Percentiles rank a stretch among this genome's conserved stretches.
These are phyloP conservation scores for Lasiosphaeriaceae sp. DNA, from an alignment of 495 filamentous ascomycete species.

Conservation along the genomic window DNA sequence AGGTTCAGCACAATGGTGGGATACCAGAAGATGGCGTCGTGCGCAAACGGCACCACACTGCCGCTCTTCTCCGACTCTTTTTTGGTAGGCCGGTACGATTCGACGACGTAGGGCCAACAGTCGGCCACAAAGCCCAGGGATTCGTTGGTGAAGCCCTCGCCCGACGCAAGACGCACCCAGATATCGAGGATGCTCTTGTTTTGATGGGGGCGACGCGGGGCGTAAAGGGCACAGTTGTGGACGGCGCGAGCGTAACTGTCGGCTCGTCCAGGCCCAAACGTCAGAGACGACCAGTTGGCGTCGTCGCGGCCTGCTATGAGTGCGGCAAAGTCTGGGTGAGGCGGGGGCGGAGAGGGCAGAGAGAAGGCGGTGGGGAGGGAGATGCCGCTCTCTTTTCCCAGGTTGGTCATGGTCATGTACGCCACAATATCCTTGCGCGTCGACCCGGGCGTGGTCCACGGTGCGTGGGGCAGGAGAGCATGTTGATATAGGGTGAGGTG, in stretches of 20 bases:
- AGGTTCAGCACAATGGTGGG: constrained; percentile 69
- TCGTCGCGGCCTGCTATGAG: constrained; percentile 25
- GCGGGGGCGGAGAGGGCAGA: constrained; percentile 37
- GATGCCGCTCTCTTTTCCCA: constrained; percentile 55
- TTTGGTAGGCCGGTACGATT: constrained; percentile 18
- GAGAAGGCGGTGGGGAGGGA: constrained; percentile 50
- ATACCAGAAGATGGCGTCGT: constrained; percentile 57
- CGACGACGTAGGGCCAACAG: constrained; percentile 33
- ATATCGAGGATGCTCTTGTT: constrained; percentile 52
- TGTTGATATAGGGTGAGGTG: constrained; percentile 59
- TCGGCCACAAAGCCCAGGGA: constrained; percentile 59
- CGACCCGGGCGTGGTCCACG: constrained; percentile 26
- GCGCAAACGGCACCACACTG: constrained; percentile 8
- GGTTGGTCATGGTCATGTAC: constrained; percentile 65
- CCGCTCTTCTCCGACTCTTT: neutral
- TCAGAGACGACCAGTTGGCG: constrained; percentile 35
- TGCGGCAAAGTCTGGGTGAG: constrained; percentile 32
- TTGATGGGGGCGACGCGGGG: constrained; percentile 46
- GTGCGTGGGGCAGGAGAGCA: constrained; percentile 21
- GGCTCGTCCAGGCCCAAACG: constrained; percentile 36
- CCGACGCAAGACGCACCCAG: constrained; percentile 56
- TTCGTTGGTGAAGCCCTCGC: constrained; percentile 51
- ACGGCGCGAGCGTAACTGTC: constrained; percentile 49
- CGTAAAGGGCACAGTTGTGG: constrained; percentile 51
- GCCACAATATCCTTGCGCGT: constrained; percentile 40